Evolutionary conservation across 192 early-diverging fungal genomes (phyloP).

Genomic region (Funneliformis mosseae): DNA sequence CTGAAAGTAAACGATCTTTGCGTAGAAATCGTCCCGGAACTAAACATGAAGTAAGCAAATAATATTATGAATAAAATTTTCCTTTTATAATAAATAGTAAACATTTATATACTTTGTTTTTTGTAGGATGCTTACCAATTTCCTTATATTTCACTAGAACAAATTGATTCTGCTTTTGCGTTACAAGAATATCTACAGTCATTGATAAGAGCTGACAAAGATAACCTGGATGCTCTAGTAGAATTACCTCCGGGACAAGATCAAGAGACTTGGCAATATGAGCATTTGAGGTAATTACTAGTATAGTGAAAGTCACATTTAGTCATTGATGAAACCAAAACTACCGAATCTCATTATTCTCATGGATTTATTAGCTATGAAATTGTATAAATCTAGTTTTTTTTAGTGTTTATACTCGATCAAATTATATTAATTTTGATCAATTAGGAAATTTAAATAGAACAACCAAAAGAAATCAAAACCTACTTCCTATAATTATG

Average conservation of each 20-base stretch:
- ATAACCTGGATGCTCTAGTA: constrained; percentile 63
- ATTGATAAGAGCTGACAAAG: constrained; percentile 64
- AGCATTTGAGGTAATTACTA: constrained; percentile 76
- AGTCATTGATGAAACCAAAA: no score
- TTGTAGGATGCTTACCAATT: constrained; percentile 51
- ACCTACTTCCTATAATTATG: no score
- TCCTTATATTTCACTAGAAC: constrained; percentile 54
- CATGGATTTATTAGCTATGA: no score
- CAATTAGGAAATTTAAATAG: no score
- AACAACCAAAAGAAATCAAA: no score
- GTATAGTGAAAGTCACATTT: no score
- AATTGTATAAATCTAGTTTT: no score
- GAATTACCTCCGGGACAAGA: constrained; percentile 65
- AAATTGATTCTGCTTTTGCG: constrained; percentile 71
- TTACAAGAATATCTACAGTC: constrained; percentile 82
- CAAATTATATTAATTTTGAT: no score
- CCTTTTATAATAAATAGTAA: not conserved
- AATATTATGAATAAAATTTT: not conserved
- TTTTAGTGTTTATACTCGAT: no score
- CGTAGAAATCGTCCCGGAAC: constrained; percentile 28
- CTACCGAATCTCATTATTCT: no score
- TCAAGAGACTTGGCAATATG: constrained; percentile 79
- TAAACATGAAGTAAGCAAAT: constrained; percentile 11
- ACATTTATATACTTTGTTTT: not conserved
- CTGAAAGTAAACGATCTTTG: constrained; percentile 1